Base-by-base conservation (phyloP, 768 basidiomycete species). In the Coprinopsis marcescibilis region DNA sequence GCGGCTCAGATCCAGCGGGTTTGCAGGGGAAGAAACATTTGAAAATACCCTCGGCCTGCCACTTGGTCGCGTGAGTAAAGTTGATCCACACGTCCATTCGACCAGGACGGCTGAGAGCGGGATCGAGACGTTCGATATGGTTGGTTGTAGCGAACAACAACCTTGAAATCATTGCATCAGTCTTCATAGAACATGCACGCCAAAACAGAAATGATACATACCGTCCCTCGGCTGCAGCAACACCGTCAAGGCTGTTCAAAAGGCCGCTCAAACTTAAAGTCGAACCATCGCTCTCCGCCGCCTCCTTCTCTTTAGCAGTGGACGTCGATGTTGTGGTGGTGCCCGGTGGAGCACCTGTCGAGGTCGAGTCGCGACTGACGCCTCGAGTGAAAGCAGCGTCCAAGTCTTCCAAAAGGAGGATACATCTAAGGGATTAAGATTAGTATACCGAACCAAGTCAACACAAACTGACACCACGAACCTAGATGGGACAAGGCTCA, bases 81-180 rank as follows among this genome's bases (percentile, higher is more conserved):
- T 90, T 89, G 32, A 93, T 76, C 89, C 89, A 91, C 13, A 94
- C 83, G 57, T 91, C 90, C 86, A 90, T 89, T 37, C 88, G 85
- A 48, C 92, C 92, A 23, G 91, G 87, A 17, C 89, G 79, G 61
- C 81, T 87, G 27, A 94, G 75, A 3, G 90, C 89, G 40, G 85
- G 90, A 64, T 96, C 92, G 26, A 96, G 76, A 37, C 89, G 83
- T 60, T 95, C 90, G 56, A 92, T 89, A 60, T 95, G 92, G 66
- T 96, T 96, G 11, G 89, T 92, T 5, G 89, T 92, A 44, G 90
- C 91, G 63, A 94, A 93, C 8, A 94, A 72, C 49, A 95, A 75
- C 32, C 88, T 83, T 11, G 40, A 51, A 52, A 55, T 49, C 39
- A 46, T 36, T 53, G 51, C 27, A 29, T 25, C 37, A 36, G 40